Conservation (phyloP, 2,329 filamentous ascomycete genomes). For the Geosmithia flava region DNA sequence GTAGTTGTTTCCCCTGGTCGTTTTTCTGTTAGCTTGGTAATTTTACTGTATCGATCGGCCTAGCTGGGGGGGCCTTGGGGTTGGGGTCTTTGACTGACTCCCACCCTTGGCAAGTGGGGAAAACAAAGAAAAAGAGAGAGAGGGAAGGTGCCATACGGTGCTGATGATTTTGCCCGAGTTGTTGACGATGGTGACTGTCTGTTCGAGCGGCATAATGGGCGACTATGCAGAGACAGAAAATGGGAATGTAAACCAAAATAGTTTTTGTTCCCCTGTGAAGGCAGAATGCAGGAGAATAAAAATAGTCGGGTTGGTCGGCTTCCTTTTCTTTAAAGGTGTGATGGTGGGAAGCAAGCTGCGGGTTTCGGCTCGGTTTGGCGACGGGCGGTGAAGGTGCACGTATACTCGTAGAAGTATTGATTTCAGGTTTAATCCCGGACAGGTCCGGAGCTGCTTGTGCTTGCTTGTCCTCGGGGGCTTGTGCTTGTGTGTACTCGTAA, state of each 20-base stretch:
- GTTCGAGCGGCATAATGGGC: conserved; percentile 22
- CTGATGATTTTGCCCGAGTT: conserved; percentile 71
- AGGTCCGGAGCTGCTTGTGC: too few species aligned
- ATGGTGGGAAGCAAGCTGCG: background rate
- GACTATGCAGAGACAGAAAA: background rate
- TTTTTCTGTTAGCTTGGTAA: background rate
- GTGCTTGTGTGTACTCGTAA: too few species aligned
- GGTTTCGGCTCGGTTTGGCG: too few species aligned
- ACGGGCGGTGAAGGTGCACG: background rate
- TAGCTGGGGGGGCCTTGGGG: background rate
- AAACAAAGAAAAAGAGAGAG: background rate
- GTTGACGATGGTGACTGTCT: conserved; percentile 75
- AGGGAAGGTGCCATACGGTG: conserved; percentile 41
- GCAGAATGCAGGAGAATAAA: background rate
- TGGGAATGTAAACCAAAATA: background rate
- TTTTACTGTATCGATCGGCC: background rate
- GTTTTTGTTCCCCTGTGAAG: too few species aligned
- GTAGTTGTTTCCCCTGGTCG: conserved; percentile 70
- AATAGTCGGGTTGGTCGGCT: background rate
- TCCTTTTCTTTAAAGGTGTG: background rate
- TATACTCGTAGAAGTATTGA: background rate
- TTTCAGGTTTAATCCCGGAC: too few species aligned
- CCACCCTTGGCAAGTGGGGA: too few species aligned
- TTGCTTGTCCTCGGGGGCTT: too few species aligned
- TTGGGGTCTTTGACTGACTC: too few species aligned